A percentile compares a stretch with the other conserved stretches of the same genome.
phyloP scores from a whole-genome alignment of 2,329 filamentous ascomycete genomes.

The Aureobasidium sp. region DNA sequence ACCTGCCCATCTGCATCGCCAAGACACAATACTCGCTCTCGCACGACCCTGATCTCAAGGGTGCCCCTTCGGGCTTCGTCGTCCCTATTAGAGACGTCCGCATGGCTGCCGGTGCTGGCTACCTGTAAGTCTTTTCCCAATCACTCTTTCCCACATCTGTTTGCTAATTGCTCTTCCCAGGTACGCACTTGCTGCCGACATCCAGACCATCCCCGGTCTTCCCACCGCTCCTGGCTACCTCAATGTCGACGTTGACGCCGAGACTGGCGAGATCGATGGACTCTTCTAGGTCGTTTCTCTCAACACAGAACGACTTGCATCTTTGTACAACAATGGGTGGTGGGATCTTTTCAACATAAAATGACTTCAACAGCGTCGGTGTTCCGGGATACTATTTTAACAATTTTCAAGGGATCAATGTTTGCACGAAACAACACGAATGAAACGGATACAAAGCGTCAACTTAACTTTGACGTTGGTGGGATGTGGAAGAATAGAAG shows the following conservation, averaged over 20 bases:
- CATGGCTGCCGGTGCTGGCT: slow-evolving; percentile 89
- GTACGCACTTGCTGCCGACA: slow-evolving; percentile 91
- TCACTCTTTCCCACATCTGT: neutral
- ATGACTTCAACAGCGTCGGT: slow-evolving; percentile 17
- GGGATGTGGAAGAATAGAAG: neutral
- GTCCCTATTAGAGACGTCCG: slow-evolving; percentile 91
- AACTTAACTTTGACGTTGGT: slow-evolving; percentile 15
- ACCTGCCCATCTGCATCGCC: slow-evolving; percentile 91
- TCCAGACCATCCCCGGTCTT: slow-evolving; percentile 94
- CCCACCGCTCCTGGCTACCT: slow-evolving; percentile 93
- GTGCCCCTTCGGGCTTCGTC: slow-evolving; percentile 88
- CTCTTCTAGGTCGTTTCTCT: slow-evolving; percentile 61
- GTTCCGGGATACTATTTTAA: slow-evolving; percentile 13
- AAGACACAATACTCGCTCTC: slow-evolving; percentile 98
- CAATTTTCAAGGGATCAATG: slow-evolving; percentile 3
- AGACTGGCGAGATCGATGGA: slow-evolving; percentile 53
- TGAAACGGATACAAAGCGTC: slow-evolving; percentile 1
- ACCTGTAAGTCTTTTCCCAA: slow-evolving; percentile 56
- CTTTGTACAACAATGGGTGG: neutral
- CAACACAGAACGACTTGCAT: slow-evolving; percentile 10
- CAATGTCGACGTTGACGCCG: slow-evolving; percentile 68
- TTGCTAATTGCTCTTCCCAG: slow-evolving; percentile 34
- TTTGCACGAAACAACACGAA: slow-evolving; percentile 6
- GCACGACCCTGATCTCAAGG: slow-evolving; percentile 89
- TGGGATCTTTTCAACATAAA: slow-evolving; percentile 11